Evolutionary conservation across 1,139 yeast genomes (phyloP), one percentile per base, ranked within the genome.

Genomic region (Zygosaccharomyces sapae): DNA sequence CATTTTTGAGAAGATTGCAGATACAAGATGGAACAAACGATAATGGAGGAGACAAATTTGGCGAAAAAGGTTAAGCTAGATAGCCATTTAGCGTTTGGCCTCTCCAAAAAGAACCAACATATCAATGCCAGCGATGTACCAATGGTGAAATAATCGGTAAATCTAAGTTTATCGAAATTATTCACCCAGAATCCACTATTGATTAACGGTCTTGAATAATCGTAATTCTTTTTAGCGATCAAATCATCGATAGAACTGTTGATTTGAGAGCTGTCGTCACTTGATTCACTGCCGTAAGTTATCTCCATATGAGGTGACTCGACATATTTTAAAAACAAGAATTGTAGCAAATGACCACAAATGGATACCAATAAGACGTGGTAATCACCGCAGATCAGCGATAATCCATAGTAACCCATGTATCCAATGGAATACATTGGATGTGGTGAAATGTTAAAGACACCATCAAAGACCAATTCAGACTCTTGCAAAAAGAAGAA

Each of bases 391-490:
- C 92, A 76, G 58, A 87, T 83, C 51, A 87, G 70, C 1, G 92
- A 89, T 62, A 86, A 79, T 0, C 95, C 96, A 62, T 87, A 87
- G 68, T 85, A 87, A 1, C 96, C 96, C 46, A 87, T 79, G 64
- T 87, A 87, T 5, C 96, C 96, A 46, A 87, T 84, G 0, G 95
- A 86, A 65, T 87, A 87, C 96, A 87, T 87, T 47, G 96, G 96
- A 65, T 87, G 96, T 35, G 96, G 96, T 10, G 90, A 88, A 77
- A 87, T 78, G 67, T 87, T 95, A 65, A 86, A 87, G 7, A 87
- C 95, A 40, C 96, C 96, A 65, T 87, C 95, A 68, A 87, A 87
- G 30, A 87, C 84, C 60, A 87, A 75, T 53, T 85, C 84, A 61
- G 83, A 80, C 56, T 86, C 80, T 56, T 80, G 87, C 63, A 86